A percentile compares a stretch with the other conserved stretches of the same genome.
Evolutionary conservation across 176 grass and related monocot species (phyloP).

Genomic region (Pharus latifolius): DNA sequence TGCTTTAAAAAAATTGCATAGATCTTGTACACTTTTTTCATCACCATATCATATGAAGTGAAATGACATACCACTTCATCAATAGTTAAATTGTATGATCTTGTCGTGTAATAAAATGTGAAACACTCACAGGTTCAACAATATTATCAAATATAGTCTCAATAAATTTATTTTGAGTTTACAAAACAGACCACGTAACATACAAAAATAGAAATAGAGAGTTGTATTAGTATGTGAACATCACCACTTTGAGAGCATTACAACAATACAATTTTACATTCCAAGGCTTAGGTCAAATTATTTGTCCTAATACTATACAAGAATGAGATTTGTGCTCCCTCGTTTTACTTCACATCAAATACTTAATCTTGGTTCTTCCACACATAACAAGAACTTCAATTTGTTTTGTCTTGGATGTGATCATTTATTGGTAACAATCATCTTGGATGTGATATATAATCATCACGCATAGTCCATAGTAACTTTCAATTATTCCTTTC

Average conservation of each 20-base stretch:
- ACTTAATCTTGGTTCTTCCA: neutral
- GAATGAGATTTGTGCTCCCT: neutral
- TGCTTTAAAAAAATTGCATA: too few relatives aligned
- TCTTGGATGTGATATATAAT: neutral
- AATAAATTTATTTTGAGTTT: too few relatives aligned
- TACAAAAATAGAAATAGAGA: too few relatives aligned
- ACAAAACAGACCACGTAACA: conserved; percentile 14
- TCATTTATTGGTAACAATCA: neutral
- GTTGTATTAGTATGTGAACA: neutral
- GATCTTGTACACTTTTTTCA: too few relatives aligned
- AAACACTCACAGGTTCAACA: neutral
- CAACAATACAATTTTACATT: neutral
- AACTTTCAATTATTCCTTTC: neutral
- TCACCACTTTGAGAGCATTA: neutral
- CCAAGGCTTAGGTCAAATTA: neutral
- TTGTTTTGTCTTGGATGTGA: too few relatives aligned
- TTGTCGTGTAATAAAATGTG: neutral
- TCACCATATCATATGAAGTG: too few relatives aligned
- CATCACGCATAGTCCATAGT: neutral
- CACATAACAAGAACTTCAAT: too few relatives aligned
- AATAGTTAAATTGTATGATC: neutral
- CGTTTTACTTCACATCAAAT: conserved; percentile 4
- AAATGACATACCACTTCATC: neutral
- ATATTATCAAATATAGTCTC: neutral
- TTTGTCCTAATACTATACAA: neutral